Evolutionary conservation across 2,329 filamentous ascomycete species (phyloP).

Genomic region (Phoma herbarum): DNA sequence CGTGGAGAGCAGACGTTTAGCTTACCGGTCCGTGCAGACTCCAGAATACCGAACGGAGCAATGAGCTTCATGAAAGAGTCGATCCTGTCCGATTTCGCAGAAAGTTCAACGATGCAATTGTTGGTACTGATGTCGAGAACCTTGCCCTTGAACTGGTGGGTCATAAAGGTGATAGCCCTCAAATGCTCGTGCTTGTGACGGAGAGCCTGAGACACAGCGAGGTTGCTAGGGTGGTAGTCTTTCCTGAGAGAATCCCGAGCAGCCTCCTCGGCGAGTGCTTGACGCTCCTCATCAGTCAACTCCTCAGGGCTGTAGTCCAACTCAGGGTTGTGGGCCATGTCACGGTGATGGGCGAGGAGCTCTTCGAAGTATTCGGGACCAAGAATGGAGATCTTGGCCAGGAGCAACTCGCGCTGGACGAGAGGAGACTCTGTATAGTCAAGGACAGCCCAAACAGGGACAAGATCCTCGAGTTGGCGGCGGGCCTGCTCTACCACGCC

Average conservation of each 20-base stretch:
- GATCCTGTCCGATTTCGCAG: conserved; percentile 91
- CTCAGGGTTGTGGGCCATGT: conserved; percentile 71
- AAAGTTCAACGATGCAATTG: conserved; percentile 97
- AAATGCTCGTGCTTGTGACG: conserved; percentile 98
- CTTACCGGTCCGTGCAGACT: conserved; percentile 86
- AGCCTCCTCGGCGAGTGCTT: conserved; percentile 43
- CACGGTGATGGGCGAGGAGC: conserved; percentile 91
- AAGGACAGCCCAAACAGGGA: conserved; percentile 97
- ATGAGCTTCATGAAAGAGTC: conserved; percentile 98
- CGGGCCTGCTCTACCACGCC: conserved; percentile 97
- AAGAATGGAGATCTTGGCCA: conserved; percentile 96
- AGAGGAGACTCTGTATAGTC: conserved; percentile 94
- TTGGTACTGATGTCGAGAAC: conserved; percentile 97
- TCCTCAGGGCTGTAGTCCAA: conserved; percentile 37
- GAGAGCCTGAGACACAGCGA: conserved; percentile 86
- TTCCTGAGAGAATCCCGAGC: conserved; percentile 54
- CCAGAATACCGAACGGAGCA: conserved; percentile 91
- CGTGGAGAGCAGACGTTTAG: conserved; percentile 19
- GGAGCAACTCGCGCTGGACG: conserved; percentile 92
- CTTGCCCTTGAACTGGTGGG: conserved; percentile 98
- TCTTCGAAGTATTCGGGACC: conserved; percentile 99
- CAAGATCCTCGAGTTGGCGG: conserved; percentile 92
- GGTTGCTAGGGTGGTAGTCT: conserved; percentile 89
- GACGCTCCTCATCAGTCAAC: conserved; percentile 44
- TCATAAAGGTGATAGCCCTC: conserved; percentile 93